phyloP scores from a whole-genome alignment of 2,329 filamentous ascomycete species.

The Xylariaceae sp. region DNA sequence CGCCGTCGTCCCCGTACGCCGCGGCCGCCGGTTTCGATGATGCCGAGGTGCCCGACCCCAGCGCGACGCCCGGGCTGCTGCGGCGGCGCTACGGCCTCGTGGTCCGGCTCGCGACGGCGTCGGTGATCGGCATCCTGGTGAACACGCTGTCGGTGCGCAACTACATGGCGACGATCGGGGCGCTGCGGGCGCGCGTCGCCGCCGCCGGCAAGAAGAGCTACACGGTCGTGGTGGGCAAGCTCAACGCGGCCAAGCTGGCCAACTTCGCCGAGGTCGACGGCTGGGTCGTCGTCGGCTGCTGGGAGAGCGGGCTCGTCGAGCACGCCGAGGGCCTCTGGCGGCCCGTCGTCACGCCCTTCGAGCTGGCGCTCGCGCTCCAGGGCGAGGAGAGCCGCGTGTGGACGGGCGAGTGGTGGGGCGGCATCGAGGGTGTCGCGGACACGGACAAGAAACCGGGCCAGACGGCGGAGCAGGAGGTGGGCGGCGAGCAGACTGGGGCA shows the following conservation, averaged over 20 bases:
- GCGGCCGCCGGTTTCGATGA: no score
- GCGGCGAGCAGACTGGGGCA: conserved; percentile 4
- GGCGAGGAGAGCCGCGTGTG: conserved; percentile 71
- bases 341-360: conserved; percentile 91
- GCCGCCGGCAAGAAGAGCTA: conserved; percentile 89
- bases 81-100: conserved; percentile 84
- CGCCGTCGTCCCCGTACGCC: conserved; percentile 36
- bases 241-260: conserved; percentile 91
- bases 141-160: conserved; percentile 91
- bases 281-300: conserved; percentile 96
- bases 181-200: conserved; percentile 65
- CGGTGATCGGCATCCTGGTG: conserved; percentile 88
- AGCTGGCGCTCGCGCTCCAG: conserved; percentile 71
- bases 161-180: conserved; percentile 73
- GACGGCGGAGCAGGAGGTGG: conserved; percentile 4
- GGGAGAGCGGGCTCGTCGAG: conserved; percentile 91
- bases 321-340: conserved; percentile 83
- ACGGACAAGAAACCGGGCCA: conserved; percentile 18
- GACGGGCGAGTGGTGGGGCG: conserved; percentile 83
- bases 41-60: conserved; percentile 31
- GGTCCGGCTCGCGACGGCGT: conserved; percentile 68
- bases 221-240: conserved; percentile 90
- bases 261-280: conserved; percentile 94
- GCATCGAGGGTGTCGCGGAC: conserved; percentile 59
- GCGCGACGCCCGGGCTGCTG: conserved; percentile 47